Percentiles rank a stretch among this genome's conserved stretches.
Evolutionary conservation across 2,329 filamentous ascomycete genomes (phyloP).

Genomic region (Rachicladosporium sp.): DNA sequence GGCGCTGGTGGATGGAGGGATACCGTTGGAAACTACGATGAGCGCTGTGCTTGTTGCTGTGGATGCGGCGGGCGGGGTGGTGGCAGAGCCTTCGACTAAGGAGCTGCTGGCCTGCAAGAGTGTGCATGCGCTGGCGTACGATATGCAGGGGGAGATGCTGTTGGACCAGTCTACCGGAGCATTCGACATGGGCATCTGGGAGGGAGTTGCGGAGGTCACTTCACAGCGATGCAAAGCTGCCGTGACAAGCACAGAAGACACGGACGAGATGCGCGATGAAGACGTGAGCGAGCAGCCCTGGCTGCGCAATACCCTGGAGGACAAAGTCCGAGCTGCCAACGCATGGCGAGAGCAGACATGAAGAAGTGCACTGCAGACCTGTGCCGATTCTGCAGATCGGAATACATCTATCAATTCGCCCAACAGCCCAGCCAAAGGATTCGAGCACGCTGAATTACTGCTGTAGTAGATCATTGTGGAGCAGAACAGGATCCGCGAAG

Average conservation of each 20-base stretch:
- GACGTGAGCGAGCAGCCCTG: constrained; percentile 22
- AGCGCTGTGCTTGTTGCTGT: constrained; percentile 55
- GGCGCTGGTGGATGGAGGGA: constrained; percentile 66
- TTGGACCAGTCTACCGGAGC: constrained; percentile 70
- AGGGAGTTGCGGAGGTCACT: constrained; percentile 53
- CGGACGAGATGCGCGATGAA: constrained; percentile 28
- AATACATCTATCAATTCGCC: too few relatives aligned
- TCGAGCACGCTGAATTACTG: too few relatives aligned
- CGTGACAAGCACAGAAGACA: constrained; percentile 25
- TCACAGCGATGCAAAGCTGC: constrained; percentile 48
- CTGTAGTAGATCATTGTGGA: too few relatives aligned
- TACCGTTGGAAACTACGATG: constrained; percentile 65
- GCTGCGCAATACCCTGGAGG: constrained; percentile 28
- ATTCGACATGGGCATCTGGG: constrained; percentile 68
- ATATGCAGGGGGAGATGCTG: constrained; percentile 59
- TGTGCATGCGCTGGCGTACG: constrained; percentile 73
- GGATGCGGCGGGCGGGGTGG: constrained; percentile 19
- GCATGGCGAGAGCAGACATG: constrained; percentile 29
- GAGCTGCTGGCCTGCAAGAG: constrained; percentile 54
- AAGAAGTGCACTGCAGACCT: constrained; percentile 4
- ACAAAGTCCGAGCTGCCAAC: constrained; percentile 28
- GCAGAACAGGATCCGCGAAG: too few relatives aligned
- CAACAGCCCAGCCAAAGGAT: too few relatives aligned
- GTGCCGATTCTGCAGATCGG: too few relatives aligned
- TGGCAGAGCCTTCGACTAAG: constrained; percentile 47